A percentile compares a stretch with the other conserved stretches of the same genome.
phyloP scores from a whole-genome alignment of 805 yeast genomes.

The Suhomyces pyralidae region DNA sequence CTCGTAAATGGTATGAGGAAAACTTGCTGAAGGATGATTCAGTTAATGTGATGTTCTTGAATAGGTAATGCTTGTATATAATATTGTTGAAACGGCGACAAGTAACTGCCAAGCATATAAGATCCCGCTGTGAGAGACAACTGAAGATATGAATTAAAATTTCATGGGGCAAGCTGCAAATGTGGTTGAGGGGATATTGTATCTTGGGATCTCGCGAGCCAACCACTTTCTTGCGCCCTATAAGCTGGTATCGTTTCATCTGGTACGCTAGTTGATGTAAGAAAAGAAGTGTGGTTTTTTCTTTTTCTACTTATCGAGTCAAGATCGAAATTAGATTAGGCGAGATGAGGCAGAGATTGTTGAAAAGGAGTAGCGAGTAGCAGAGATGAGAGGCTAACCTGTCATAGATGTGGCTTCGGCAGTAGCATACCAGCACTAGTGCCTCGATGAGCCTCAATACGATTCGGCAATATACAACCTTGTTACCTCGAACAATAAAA shows the following conservation, averaged over 20 bases:
- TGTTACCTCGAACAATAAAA: neutral
- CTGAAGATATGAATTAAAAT: conserved; percentile 34
- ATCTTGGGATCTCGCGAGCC: neutral
- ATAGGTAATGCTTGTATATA: conserved; percentile 36
- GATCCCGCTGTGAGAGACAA: conserved; percentile 19
- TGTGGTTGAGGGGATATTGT: neutral
- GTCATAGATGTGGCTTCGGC: neutral
- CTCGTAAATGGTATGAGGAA: conserved; percentile 29
- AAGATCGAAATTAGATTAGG: neutral
- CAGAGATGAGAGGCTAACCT: neutral
- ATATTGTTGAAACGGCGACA: conserved; percentile 37
- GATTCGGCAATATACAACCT: neutral
- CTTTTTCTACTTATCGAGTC: neutral
- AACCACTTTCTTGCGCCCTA: conserved; percentile 33
- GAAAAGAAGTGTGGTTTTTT: neutral
- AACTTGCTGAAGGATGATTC: conserved; percentile 32
- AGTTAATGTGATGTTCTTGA: conserved; percentile 29
- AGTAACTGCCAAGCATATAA: conserved; percentile 25
- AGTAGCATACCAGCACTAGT: neutral
- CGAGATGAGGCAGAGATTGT: neutral
- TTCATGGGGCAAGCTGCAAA: conserved; percentile 37
- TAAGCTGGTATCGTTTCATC: conserved; percentile 29
- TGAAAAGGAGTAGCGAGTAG: neutral
- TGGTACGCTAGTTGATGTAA: neutral
- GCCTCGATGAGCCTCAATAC: neutral